Evolutionary conservation across 768 basidiomycete species (phyloP).

Genomic region (Brasilioporus rufonigricans): DNA sequence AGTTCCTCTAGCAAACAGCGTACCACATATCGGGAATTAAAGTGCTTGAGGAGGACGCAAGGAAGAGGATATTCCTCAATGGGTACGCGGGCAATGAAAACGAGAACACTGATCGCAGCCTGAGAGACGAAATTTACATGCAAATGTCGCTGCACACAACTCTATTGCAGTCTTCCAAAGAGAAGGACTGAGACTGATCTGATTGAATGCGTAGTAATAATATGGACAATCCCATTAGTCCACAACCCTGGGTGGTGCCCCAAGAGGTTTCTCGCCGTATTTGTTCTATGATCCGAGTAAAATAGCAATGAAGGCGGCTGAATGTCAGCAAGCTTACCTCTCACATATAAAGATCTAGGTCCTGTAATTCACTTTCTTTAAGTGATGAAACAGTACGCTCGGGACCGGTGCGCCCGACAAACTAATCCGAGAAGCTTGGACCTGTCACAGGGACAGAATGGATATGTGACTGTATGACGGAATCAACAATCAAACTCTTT

Average conservation of each 20-base stretch:
- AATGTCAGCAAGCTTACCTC: constrained; percentile 35
- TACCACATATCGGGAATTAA: background rate
- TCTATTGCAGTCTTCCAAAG: too few relatives aligned
- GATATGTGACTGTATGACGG: too few relatives aligned
- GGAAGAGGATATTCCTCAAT: constrained; percentile 59
- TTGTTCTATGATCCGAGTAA: constrained; percentile 11
- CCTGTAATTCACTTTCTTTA: constrained; percentile 76
- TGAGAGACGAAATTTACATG: constrained; percentile 9
- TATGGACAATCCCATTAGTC: background rate
- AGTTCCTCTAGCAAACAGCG: too few relatives aligned
- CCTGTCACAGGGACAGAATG: constrained; percentile 70
- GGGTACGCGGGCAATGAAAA: constrained; percentile 66
- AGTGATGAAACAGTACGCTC: constrained; percentile 17
- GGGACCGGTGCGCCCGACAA: too few relatives aligned
- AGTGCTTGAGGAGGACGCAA: too few relatives aligned
- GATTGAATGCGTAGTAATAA: constrained; percentile 31
- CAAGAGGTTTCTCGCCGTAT: constrained; percentile 48
- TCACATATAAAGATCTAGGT: constrained; percentile 67
- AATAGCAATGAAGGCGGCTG: background rate
- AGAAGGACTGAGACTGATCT: too few relatives aligned
- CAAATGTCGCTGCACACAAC: too few relatives aligned
- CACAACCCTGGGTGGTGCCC: background rate
- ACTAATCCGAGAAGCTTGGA: too few relatives aligned
- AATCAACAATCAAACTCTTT: too few relatives aligned
- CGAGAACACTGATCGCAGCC: constrained; percentile 50